A percentile compares a stretch with the other conserved stretches of the same genome.
These are phyloP conservation scores for Penicillium paradoxum DNA, from an alignment of 495 filamentous ascomycete species.

Conservation along the genomic window DNA sequence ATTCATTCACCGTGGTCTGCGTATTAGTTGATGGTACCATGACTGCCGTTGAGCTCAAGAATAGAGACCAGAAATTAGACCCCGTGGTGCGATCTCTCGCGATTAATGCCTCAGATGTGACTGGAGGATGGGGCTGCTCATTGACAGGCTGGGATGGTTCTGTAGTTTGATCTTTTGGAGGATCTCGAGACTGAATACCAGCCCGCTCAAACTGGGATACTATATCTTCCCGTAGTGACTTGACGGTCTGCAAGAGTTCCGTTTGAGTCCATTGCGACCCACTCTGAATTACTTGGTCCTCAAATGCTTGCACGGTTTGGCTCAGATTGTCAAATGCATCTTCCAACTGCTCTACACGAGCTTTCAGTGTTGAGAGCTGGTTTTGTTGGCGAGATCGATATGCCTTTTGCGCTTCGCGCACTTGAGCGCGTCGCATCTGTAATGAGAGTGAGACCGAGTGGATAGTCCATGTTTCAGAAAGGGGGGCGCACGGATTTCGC, in stretches of 20 bases:
- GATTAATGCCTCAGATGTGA: neutral
- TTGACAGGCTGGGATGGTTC: neutral
- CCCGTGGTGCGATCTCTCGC: neutral
- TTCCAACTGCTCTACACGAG: constrained; percentile 14
- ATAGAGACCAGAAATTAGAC: neutral
- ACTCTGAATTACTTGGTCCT: constrained; percentile 5
- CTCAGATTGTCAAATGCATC: constrained; percentile 11
- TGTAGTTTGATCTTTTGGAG: neutral
- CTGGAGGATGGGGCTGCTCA: neutral
- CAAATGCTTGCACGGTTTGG: constrained; percentile 9
- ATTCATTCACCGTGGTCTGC: neutral
- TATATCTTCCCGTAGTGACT: constrained; percentile 10
- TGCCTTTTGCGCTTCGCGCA: constrained; percentile 19
- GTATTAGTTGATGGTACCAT: neutral
- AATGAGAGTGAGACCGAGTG: neutral
- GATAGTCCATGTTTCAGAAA: neutral
- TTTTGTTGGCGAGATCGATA: constrained; percentile 20
- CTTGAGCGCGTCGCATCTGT: constrained; percentile 13
- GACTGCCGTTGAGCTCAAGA: neutral
- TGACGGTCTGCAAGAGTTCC: constrained; percentile 7
- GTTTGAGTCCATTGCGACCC: constrained; percentile 4
- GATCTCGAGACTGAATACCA: neutral
- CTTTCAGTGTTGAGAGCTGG: constrained; percentile 13
- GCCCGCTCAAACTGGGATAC: constrained; percentile 4
- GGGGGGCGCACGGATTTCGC: neutral